Conservation (phyloP, 805 yeast species). For the Nakazawaea anatomiae region DNA sequence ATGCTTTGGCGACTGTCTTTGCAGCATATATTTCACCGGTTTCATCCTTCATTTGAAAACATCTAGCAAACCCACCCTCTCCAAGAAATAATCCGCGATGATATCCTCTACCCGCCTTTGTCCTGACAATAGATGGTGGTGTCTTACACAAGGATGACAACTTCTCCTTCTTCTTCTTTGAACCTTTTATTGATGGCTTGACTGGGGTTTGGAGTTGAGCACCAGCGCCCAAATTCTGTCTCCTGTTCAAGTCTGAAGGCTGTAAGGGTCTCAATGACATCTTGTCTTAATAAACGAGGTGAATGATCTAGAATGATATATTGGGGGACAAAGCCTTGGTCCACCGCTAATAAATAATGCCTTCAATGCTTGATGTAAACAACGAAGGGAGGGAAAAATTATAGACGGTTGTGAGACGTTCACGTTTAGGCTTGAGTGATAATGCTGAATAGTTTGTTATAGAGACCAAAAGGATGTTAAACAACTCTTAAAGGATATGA, state of each 20-base stretch:
- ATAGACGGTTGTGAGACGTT: background rate
- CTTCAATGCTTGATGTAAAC: too few relatives aligned
- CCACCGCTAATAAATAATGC: too few relatives aligned
- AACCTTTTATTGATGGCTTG: conserved; percentile 26
- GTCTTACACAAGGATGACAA: conserved; percentile 89
- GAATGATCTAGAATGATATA: background rate
- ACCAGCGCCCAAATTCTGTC: conserved; percentile 1
- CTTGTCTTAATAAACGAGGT: background rate
- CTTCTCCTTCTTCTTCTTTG: conserved; percentile 79
- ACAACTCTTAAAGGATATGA: conserved; percentile 1
- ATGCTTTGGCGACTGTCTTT: conserved; percentile 94
- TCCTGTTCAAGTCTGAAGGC: conserved; percentile 10
- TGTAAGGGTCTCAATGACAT: conserved; percentile 12
- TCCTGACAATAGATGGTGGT: conserved; percentile 90
- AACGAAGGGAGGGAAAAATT: too few relatives aligned
- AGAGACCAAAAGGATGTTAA: background rate
- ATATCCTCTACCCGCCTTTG: conserved; percentile 81
- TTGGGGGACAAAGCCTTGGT: too few relatives aligned
- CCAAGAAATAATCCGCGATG: conserved; percentile 89
- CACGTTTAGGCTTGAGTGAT: too few relatives aligned
- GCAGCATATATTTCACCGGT: conserved; percentile 89
- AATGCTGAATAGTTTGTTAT: too few relatives aligned
- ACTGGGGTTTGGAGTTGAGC: conserved; percentile 29
- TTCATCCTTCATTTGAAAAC: conserved; percentile 93
- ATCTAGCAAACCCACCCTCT: conserved; percentile 98